Evolutionary conservation across 2,329 filamentous ascomycete genomes (phyloP).

Genomic region (Cladosporium sp.): DNA sequence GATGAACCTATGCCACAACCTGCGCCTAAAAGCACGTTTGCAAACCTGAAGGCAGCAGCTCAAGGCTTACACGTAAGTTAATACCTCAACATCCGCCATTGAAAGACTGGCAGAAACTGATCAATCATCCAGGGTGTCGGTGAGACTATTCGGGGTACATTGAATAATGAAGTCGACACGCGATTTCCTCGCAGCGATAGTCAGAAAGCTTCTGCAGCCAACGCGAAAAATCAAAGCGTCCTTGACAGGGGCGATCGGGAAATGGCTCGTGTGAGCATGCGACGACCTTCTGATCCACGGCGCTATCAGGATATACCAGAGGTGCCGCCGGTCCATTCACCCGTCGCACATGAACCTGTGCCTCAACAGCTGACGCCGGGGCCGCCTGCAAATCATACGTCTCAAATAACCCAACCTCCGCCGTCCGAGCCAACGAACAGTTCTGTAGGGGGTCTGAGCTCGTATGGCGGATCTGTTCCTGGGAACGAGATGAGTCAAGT

Average conservation of each 20-base stretch:
- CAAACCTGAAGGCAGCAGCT: conserved; percentile 28
- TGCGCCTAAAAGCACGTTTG: conserved; percentile 11
- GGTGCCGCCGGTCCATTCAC: neutral
- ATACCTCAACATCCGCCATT: neutral
- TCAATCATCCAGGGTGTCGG: conserved; percentile 27
- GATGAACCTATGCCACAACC: conserved; percentile 8
- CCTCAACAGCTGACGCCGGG: neutral
- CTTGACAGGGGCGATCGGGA: conserved; percentile 25
- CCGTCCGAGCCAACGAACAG: neutral
- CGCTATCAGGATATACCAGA: neutral
- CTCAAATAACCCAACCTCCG: neutral
- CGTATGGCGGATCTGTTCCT: neutral
- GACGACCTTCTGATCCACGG: neutral
- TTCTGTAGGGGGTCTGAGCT: neutral
- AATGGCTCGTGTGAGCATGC: conserved; percentile 15
- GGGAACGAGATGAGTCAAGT: conserved; percentile 5
- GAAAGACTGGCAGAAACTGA: neutral
- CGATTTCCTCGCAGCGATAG: conserved; percentile 25
- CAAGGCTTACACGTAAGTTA: conserved; percentile 29
- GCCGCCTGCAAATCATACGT: neutral
- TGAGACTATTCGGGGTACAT: conserved; percentile 29
- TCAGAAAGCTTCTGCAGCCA: conserved; percentile 24
- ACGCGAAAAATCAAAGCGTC: conserved; percentile 26
- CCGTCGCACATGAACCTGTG: neutral
- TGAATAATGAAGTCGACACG: conserved; percentile 30